Percentiles rank a stretch among this genome's conserved stretches.
These are phyloP conservation scores for Micractinium sp. DNA, from an alignment of 139 green algal genomes.

Conservation along the genomic window DNA sequence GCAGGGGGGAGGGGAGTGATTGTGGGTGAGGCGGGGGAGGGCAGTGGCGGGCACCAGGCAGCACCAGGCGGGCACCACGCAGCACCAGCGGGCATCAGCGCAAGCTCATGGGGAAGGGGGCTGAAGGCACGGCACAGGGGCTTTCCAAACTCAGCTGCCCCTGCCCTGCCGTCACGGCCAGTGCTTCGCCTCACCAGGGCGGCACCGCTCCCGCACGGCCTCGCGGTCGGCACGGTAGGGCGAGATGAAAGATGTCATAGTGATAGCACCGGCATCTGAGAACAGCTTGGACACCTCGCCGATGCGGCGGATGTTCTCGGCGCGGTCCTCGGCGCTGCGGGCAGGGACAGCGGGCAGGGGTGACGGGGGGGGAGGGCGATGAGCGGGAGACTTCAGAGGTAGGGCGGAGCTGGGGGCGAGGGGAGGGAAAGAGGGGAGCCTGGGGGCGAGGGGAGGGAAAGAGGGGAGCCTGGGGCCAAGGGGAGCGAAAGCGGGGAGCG, in stretches of 20 bases:
- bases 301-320: conserved; percentile 96
- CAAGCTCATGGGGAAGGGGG: too few species aligned
- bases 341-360: background rate
- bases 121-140: background rate
- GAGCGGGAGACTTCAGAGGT: too few species aligned
- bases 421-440: background rate
- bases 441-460: background rate
- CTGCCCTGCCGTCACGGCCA: too few species aligned
- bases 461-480: background rate
- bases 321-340: conserved; percentile 67
- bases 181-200: background rate
- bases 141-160: background rate
- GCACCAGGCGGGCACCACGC: too few species aligned
- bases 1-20: too few species aligned
- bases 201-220: conserved; percentile 66
- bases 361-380: background rate
- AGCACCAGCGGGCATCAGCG: too few species aligned
- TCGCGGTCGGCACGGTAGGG: conserved; percentile 88
- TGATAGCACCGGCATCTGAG: conserved; percentile 87
- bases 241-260: conserved; percentile 94
- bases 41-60: too few species aligned
- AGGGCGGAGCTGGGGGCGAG: too few species aligned
- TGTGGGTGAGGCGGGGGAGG: too few species aligned
- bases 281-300: conserved; percentile 96
- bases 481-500: too few species aligned